Evolutionary conservation across 2,329 filamentous ascomycete genomes (phyloP).

Genomic region (Aspergillus jensenii): DNA sequence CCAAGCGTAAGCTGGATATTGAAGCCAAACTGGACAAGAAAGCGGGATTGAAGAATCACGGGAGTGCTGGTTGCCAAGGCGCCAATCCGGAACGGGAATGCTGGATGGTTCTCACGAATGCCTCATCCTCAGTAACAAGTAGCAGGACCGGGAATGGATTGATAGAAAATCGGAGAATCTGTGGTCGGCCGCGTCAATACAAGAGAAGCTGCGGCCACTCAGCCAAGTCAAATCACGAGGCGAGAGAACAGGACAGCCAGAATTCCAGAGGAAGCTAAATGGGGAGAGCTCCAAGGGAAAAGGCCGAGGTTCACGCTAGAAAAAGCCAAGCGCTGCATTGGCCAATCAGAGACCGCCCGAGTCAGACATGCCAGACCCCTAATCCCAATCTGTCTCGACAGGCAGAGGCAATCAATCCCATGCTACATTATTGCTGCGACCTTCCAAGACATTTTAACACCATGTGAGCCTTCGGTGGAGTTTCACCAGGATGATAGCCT

Average conservation of each 20-base stretch:
- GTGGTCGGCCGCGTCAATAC: neutral
- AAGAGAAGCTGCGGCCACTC: neutral
- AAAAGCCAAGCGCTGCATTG: slow-evolving; percentile 20
- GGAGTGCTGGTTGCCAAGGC: slow-evolving; percentile 6
- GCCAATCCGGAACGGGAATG: slow-evolving; percentile 4
- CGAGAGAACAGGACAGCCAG: neutral
- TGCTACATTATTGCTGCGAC: neutral
- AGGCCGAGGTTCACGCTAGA: slow-evolving; percentile 18
- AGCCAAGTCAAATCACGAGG: neutral
- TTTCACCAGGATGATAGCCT: neutral
- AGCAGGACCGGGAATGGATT: neutral
- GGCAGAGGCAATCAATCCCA: neutral
- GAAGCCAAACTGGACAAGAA: neutral
- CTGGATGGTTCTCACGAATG: neutral
- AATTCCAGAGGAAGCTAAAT: neutral
- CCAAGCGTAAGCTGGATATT: neutral
- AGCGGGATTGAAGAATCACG: slow-evolving; percentile 1
- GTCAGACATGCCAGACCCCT: slow-evolving; percentile 16
- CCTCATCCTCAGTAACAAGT: neutral
- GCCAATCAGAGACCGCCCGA: slow-evolving; percentile 10
- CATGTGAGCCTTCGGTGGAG: slow-evolving; percentile 15
- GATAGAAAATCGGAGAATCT: neutral
- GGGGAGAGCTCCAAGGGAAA: neutral
- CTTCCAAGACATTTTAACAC: slow-evolving; percentile 15
- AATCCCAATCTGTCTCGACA: slow-evolving; percentile 3